Conservation (phyloP, 2,329 filamentous ascomycete genomes). For the Diaporthe longicolla region DNA sequence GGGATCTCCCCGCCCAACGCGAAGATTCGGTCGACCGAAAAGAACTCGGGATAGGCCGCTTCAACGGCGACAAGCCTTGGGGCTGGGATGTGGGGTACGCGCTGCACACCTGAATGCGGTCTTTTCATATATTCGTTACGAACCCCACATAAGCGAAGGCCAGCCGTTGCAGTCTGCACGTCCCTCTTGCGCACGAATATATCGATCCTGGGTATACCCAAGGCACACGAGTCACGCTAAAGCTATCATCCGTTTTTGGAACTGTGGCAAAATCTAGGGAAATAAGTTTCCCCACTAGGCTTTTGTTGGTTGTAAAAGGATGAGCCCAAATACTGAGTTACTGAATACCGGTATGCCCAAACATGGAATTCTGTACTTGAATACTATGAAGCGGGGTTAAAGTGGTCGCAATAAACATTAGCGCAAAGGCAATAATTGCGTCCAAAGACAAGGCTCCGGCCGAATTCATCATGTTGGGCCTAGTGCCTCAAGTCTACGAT, state of each 20-base stretch:
- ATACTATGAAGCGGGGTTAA: no score
- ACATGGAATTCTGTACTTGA: not conserved
- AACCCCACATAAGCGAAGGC: not conserved
- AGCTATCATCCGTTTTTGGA: not conserved
- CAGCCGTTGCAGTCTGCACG: slow-evolving; percentile 5
- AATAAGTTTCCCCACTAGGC: not conserved
- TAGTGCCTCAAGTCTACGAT: no score
- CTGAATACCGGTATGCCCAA: not conserved
- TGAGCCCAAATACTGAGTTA: not conserved
- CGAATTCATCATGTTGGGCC: no score
- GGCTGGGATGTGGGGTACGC: not conserved
- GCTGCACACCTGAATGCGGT: not conserved
- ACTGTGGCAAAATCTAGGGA: not conserved
- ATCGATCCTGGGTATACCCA: not conserved
- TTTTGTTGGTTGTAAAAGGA: no score
- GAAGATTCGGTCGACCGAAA: not conserved
- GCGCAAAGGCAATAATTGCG: no score
- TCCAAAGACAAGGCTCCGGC: no score
- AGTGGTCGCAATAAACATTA: no score
- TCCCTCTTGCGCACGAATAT: not conserved
- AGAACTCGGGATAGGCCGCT: not conserved
- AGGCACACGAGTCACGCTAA: slow-evolving; percentile 3
- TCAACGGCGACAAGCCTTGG: slow-evolving; percentile 10
- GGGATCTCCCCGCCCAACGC: not conserved
- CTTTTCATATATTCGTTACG: slow-evolving; percentile 1